Conservation (phyloP, 257 asterid genomes). For the Rhazya stricta region DNA sequence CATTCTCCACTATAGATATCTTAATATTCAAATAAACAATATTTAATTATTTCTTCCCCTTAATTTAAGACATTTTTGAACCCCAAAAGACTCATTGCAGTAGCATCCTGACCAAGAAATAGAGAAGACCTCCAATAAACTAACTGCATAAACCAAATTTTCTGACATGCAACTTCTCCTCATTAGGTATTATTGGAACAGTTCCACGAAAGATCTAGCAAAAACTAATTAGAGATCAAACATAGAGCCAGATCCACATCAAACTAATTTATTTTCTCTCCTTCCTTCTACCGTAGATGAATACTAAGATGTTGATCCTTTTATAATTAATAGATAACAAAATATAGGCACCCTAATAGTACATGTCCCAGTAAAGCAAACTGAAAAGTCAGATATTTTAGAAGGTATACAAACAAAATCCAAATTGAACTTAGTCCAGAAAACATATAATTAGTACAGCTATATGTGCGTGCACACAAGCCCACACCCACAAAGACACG, state of each 20-base stretch:
- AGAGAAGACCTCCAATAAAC: background rate
- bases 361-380: background rate
- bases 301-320: background rate
- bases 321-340: background rate
- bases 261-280: background rate
- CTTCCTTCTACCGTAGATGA: background rate
- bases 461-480: no score
- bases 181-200: background rate
- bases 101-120: background rate
- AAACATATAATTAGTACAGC: background rate
- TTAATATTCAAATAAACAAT: background rate
- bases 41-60: background rate
- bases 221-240: background rate
- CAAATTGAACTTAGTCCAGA: background rate
- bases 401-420: background rate
- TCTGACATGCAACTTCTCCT: background rate
- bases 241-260: background rate
- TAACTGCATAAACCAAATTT: background rate
- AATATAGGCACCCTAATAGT: background rate
- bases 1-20: background rate
- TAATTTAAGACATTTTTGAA: background rate
- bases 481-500: no score
- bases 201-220: background rate
- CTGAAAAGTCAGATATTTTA: background rate
- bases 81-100: background rate